Evolutionary conservation across 768 basidiomycete species (phyloP).

Genomic region (Agrocybe pediades): DNA sequence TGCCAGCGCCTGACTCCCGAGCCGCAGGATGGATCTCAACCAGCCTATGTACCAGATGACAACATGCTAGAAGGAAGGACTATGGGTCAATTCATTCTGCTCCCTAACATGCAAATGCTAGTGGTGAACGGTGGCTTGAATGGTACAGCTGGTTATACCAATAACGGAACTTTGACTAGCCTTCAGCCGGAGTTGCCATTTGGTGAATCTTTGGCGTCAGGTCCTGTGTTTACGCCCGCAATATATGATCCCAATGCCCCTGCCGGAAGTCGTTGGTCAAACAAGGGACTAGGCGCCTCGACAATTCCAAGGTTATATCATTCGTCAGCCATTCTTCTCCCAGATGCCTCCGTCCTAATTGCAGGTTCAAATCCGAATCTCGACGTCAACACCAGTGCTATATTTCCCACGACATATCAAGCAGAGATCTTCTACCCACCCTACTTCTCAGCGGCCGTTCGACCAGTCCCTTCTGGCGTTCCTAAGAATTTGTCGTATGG

Average conservation of each 20-base stretch:
- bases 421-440: slow-evolving; percentile 90
- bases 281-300: slow-evolving; percentile 57
- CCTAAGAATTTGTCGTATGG: slow-evolving; percentile 81
- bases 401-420: slow-evolving; percentile 75
- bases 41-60: slow-evolving; percentile 70
- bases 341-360: slow-evolving; percentile 81
- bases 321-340: slow-evolving; percentile 82
- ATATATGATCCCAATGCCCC: slow-evolving; percentile 79
- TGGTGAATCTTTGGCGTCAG: slow-evolving; percentile 74
- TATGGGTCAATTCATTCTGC: slow-evolving; percentile 89
- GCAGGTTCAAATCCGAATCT: slow-evolving; percentile 93
- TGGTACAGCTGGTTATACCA: slow-evolving; percentile 82
- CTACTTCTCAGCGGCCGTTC: slow-evolving; percentile 69
- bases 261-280: slow-evolving; percentile 72
- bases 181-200: slow-evolving; percentile 63
- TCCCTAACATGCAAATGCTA: slow-evolving; percentile 74
- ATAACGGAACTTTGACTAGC: slow-evolving; percentile 47
- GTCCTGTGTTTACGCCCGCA: slow-evolving; percentile 72
- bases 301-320: slow-evolving; percentile 85
- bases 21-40: slow-evolving; percentile 61
- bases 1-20: slow-evolving; percentile 88
- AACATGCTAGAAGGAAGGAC: slow-evolving; percentile 72
- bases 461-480: slow-evolving; percentile 69
- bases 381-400: slow-evolving; percentile 62
- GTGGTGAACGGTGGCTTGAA: slow-evolving; percentile 80